Evolutionary conservation across 1,139 yeast genomes (phyloP).

Genomic region (Wickerhamomyces sp.): DNA sequence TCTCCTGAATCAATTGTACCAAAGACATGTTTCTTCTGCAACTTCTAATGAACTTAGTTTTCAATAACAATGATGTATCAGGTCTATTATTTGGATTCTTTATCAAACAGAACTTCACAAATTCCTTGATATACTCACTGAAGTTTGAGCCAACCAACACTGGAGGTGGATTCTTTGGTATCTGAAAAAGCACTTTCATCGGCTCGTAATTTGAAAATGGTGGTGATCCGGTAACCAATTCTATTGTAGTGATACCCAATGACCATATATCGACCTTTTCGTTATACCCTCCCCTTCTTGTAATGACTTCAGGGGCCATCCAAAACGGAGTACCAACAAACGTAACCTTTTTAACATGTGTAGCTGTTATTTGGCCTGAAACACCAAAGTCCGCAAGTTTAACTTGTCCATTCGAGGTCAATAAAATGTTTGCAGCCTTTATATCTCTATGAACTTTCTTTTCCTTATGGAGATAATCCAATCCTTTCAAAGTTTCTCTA

Average conservation of each 20-base stretch:
- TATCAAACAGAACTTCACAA: slow-evolving; percentile 53
- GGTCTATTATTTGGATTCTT: slow-evolving; percentile 56
- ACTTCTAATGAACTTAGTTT: slow-evolving; percentile 39
- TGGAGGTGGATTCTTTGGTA: slow-evolving; percentile 71
- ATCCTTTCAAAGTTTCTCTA: slow-evolving; percentile 56
- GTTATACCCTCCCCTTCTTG: slow-evolving; percentile 52
- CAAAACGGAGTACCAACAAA: slow-evolving; percentile 90
- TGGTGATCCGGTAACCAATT: slow-evolving; percentile 66
- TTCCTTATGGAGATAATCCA: slow-evolving; percentile 67
- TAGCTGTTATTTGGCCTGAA: slow-evolving; percentile 68
- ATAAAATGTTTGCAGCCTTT: slow-evolving; percentile 74
- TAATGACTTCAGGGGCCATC: slow-evolving; percentile 90
- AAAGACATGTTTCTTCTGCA: slow-evolving; percentile 16
- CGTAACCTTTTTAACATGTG: slow-evolving; percentile 56
- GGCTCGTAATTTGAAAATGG: slow-evolving; percentile 71
- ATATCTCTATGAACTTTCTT: slow-evolving; percentile 80
- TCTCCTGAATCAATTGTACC: slow-evolving; percentile 24
- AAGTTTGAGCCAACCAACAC: slow-evolving; percentile 39
- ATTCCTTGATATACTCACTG: slow-evolving; percentile 51
- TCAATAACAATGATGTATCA: slow-evolving; percentile 38
- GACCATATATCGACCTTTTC: slow-evolving; percentile 90
- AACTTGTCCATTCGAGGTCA: slow-evolving; percentile 57
- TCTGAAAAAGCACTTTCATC: slow-evolving; percentile 65
- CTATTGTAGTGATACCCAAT: slow-evolving; percentile 76
- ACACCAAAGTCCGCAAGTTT: slow-evolving; percentile 88